Evolutionary conservation across 768 basidiomycete genomes (phyloP), one percentile per base, ranked within the genome.

Genomic region (Myochromella boudieri): DNA sequence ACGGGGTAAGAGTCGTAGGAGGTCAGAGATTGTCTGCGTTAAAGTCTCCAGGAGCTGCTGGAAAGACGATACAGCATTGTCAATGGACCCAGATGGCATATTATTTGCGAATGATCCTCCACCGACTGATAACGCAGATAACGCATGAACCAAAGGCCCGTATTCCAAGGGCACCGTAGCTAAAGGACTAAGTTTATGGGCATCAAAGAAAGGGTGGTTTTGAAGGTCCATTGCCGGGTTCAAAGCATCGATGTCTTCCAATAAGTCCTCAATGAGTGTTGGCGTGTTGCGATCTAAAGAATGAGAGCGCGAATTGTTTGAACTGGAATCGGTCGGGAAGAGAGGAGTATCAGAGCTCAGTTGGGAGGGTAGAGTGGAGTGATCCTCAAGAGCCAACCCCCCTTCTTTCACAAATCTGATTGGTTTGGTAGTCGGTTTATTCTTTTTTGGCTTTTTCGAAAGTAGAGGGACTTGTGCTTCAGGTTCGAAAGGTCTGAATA

Each of bases 21-120:
- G 68, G 53, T 91, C 91, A 3, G 91, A 92, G 55, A 94, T 92
- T 0, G 90, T 92, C 57, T 93, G 90, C 1, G 91, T 94, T 34
- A 94, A 69, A 0, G 89, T 93, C 70, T 92, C 91, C 33, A 94
- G 71, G 0, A 94, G 71, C 58, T 91, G 89, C 56, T 94, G 90
- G 70, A 93, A 93, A 11, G 90, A 91, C 3, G 88, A 86, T 22
- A 93, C 89, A 1, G 91, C 90, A 25, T 90, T 88, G 62, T 93
- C 91, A 59, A 92, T 91, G n/a, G 89, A 88, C 9, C 87, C 87
- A 5, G 87, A 84, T 12, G 91, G 88, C 71, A 91, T 84, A 55
- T 82, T 87, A 53, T 82, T 85, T 28, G 88, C 84, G 57, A 91
- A 91, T 6, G 87, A 89, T 7, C 87, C 87, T 8, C 90, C 87